Evolutionary conservation across 2,329 filamentous ascomycete genomes (phyloP), one percentile per base, ranked within the genome.

Genomic region (Davidsoniella neocaledoniae): DNA sequence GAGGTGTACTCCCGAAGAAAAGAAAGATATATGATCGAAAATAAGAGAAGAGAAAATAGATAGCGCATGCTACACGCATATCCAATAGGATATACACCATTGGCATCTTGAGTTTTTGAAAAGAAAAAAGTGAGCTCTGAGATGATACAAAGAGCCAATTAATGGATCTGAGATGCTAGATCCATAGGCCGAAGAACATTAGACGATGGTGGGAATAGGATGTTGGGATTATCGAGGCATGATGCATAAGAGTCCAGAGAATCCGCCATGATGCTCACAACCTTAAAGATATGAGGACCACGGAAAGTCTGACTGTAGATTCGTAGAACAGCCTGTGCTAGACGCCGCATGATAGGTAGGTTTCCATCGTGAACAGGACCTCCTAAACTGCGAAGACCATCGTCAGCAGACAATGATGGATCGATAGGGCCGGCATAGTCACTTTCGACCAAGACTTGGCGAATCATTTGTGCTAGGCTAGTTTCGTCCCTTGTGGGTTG

Each of bases 261-360:
- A 14, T 66, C 64, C 0, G 73, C 74, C 66, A 79, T 76, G 2
- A 73, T 69, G 56, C 71, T 71, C 40, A 78, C 69, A 53, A 77
- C 68, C 51, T 78, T 74, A 56, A 78, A 79, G 5, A 78, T 72
- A 56, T 79, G 74, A 9, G 69, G 69, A 9, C 74, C 76, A 54
- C 76, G 76, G 59, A 79, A 79, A 1, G 74, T 73, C 58, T 77
- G 74, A 0, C 74, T 73, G 75, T 75, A 79, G 2, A 79, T 65
- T 33, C 73, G 66, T 29, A 78, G 69, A 23, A 79, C 74, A 0
- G 74, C 74, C 12, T 68, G 70, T 0, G 74, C 73, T 4, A 79
- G 64, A 56, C 76, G 73, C 14, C 73, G 66, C 45, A 79, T 60
- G 57, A 72, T 73, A 16, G 66, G 63, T 38, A 67, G 64, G 54